Percentiles rank a stretch among this genome's conserved stretches.
Conservation (phyloP, 345 rosid species). For the Ricinus communis region DNA sequence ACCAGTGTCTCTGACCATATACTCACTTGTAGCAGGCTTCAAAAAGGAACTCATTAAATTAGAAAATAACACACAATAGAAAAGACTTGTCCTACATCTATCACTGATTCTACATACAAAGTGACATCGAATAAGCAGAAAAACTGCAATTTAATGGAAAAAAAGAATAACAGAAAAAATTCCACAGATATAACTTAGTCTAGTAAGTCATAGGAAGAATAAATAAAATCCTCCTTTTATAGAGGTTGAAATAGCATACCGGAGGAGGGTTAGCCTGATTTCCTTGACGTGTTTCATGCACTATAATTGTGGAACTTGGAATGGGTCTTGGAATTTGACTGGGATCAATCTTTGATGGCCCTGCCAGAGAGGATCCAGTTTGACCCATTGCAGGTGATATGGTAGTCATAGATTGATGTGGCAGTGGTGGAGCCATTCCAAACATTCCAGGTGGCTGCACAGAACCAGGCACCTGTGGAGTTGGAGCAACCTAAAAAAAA, state of each 20-base stretch:
- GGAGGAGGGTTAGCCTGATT: constrained; percentile 19
- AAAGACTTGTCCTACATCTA: background rate
- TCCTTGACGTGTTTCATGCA: constrained; percentile 19
- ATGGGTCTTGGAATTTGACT: constrained; percentile 81
- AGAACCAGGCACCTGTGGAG: constrained; percentile 49
- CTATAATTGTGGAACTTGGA: constrained; percentile 11
- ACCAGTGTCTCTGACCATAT: constrained; percentile 20
- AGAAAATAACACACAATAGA: background rate
- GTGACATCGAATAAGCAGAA: too few relatives aligned
- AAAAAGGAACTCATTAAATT: background rate
- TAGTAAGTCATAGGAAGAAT: background rate
- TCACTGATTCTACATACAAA: background rate
- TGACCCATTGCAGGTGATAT: constrained; percentile 68
- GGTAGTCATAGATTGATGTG: constrained; percentile 60
- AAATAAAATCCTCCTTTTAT: background rate
- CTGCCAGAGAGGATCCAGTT: constrained; percentile 58
- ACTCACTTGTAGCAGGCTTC: constrained; percentile 22
- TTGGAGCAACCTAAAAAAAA: constrained; percentile 43
- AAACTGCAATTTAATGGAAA: background rate
- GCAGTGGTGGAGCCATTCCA: constrained; percentile 67
- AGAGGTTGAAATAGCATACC: constrained; percentile 5
- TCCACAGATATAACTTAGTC: background rate
- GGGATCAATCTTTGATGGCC: constrained; percentile 74
- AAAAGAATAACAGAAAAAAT: background rate
- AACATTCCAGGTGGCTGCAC: constrained; percentile 58